Evolutionary conservation across 768 basidiomycete species (phyloP), one percentile per base, ranked within the genome.

Genomic region (Russula brevipes): DNA sequence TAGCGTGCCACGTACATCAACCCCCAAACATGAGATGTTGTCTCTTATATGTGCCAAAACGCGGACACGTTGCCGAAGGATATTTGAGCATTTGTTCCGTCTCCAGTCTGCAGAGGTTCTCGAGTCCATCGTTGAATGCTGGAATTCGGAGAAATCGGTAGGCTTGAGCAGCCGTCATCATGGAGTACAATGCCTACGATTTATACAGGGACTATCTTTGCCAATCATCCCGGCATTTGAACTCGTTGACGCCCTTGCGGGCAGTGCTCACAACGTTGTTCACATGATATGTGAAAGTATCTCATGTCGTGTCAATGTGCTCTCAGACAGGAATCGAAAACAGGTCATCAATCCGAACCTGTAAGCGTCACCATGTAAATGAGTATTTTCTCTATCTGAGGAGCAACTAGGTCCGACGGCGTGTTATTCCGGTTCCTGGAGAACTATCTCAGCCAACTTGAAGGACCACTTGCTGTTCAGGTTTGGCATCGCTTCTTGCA

Each of bases 401-500:
- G 16, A 46, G 30, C 16, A 19, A 59, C 59, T 61, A 95, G 93
- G 62, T 81, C 83, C 42, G 91, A 94, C 63, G 74, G 76, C 4
- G 79, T 80, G 16, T 70, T 94, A n/a, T 94, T 92, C 79, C 83
- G 80, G 36, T 98, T 98, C 72, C 77, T 98, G 51, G 94, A 98
- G 70, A 85, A 85, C 59, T 98, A 98, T 71, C 72, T 98, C 35
- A 76, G 76, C 17, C 83, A 87, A 10, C 74, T 98, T 46, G 97
- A 98, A 73, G 92, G 93, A 0, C 92, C 97, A 0, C 77, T 97
- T 41, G 95, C 92, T 3, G 80, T 94, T 11, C 97, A 98, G 75
- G 89, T 98, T 19, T 98, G 96, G 96, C 74, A 77, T 47, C 82
- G 91, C 19, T 87, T 87, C 69, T 77, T 91, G 65, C 83, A 86